phyloP scores from a whole-genome alignment of 768 basidiomycete genomes.

The Phanerochaete sordida region DNA sequence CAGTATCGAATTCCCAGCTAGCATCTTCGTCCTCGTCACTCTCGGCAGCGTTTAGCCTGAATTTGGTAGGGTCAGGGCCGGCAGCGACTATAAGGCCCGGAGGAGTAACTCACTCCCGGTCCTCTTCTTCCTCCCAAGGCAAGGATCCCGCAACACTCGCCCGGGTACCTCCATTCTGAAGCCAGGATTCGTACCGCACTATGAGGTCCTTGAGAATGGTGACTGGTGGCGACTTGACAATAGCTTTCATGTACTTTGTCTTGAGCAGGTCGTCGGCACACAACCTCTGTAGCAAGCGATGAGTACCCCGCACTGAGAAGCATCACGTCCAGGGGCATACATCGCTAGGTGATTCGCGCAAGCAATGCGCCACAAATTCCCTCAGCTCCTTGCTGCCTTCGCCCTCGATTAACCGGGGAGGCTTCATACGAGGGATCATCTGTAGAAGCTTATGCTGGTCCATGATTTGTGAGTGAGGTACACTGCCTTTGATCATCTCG shows the following conservation, averaged over 20 bases:
- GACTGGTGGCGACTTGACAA: slow-evolving; percentile 61
- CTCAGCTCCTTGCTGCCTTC: slow-evolving; percentile 84
- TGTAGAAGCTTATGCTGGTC: slow-evolving; percentile 86
- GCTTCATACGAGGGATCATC: slow-evolving; percentile 80
- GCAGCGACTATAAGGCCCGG: not conserved
- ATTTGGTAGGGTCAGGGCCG: not conserved
- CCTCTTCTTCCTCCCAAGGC: slow-evolving; percentile 70
- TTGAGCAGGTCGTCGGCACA: slow-evolving; percentile 86
- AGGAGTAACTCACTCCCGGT: slow-evolving; percentile 25
- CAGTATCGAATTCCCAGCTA: slow-evolving; percentile 77
- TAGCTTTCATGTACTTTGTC: slow-evolving; percentile 85
- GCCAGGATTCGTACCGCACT: slow-evolving; percentile 71
- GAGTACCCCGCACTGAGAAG: not conserved
- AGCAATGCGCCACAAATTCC: slow-evolving; percentile 81
- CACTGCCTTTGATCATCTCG: slow-evolving; percentile 96
- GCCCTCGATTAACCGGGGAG: slow-evolving; percentile 72
- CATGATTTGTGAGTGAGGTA: slow-evolving; percentile 83
- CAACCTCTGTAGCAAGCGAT: slow-evolving; percentile 54
- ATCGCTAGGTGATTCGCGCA: slow-evolving; percentile 77
- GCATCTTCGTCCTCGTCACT: slow-evolving; percentile 26
- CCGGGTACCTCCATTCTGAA: slow-evolving; percentile 61
- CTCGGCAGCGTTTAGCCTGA: not conserved
- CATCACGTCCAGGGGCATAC: slow-evolving; percentile 37
- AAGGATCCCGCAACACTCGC: slow-evolving; percentile 73
- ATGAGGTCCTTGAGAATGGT: slow-evolving; percentile 78